A percentile compares a stretch with the other conserved stretches of the same genome.
These are phyloP conservation scores for Kwoniella botswanensis DNA, from an alignment of 768 basidiomycete species.

Conservation along the genomic window DNA sequence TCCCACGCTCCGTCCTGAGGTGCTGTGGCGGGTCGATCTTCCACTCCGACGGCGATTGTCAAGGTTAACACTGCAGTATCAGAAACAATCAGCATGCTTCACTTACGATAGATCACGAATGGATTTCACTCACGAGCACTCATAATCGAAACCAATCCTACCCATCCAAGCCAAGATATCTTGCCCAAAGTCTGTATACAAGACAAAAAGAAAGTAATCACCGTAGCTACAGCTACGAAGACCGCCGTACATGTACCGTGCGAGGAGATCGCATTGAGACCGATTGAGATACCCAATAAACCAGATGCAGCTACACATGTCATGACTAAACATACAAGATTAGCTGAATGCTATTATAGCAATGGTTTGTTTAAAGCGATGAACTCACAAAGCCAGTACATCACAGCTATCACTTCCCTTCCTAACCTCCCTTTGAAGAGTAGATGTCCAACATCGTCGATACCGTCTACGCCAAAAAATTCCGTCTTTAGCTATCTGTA, in stretches of 20 bases:
- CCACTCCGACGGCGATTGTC: constrained; percentile 39
- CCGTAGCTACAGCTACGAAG: constrained; percentile 53
- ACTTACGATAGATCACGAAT: background rate
- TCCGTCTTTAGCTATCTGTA: background rate
- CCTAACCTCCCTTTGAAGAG: constrained; percentile 16
- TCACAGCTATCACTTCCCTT: constrained; percentile 28
- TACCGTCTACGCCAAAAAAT: constrained; percentile 3
- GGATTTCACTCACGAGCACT: constrained; percentile 16
- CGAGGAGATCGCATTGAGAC: constrained; percentile 53
- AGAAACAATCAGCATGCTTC: background rate
- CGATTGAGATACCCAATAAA: constrained; percentile 50
- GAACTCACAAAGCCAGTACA: constrained; percentile 35
- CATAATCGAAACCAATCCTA: constrained; percentile 20
- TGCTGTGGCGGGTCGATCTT: constrained; percentile 38
- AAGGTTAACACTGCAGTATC: constrained; percentile 28
- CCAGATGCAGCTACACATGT: constrained; percentile 44
- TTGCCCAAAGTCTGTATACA: constrained; percentile 53
- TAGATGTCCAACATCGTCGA: constrained; percentile 19
- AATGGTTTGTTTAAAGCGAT: no score
- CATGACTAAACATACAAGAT: constrained; percentile 12
- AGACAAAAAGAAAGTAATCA: constrained; percentile 44
- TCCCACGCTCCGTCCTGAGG: constrained; percentile 33
- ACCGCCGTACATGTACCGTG: constrained; percentile 59
- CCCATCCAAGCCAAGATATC: constrained; percentile 54
- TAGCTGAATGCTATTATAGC: background rate